These are phyloP conservation scores for Linnemannia schmuckeri DNA, from an alignment of 192 early-diverging fungal genomes.

Conservation along the genomic window DNA sequence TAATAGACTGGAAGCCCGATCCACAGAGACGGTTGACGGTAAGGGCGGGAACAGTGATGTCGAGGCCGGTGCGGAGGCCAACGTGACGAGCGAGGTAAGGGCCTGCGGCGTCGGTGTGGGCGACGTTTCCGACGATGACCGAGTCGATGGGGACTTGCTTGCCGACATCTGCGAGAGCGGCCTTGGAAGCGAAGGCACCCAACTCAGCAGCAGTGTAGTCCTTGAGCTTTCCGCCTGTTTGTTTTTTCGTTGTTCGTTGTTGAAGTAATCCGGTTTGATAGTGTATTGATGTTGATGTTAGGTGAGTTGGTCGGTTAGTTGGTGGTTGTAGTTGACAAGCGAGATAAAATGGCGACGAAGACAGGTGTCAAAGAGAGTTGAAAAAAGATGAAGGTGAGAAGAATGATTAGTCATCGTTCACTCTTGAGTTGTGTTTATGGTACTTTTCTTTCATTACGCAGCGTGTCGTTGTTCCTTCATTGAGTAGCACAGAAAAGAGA, in stretches of 20 bases:
- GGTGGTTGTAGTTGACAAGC: no score
- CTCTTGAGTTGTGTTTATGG: neutral
- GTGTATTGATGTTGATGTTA: neutral
- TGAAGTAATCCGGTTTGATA: neutral
- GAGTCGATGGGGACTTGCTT: conserved; percentile 80
- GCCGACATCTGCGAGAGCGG: conserved; percentile 85
- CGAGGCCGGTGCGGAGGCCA: conserved; percentile 88
- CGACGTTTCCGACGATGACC: conserved; percentile 96
- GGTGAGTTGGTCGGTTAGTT: neutral
- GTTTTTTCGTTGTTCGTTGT: neutral
- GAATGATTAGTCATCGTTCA: conserved; percentile 32
- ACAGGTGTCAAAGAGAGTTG: neutral
- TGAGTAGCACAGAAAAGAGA: neutral
- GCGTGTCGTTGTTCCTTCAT: neutral
- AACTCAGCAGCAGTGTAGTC: conserved; percentile 85
- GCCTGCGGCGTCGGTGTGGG: conserved; percentile 85
- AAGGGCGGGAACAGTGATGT: conserved; percentile 86
- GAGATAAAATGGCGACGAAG: neutral
- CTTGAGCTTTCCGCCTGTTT: conserved; percentile 84
- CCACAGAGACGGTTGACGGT: conserved; percentile 98
- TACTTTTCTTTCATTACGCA: neutral
- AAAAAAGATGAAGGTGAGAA: neutral
- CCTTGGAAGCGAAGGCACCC: conserved; percentile 93
- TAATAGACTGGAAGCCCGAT: conserved; percentile 95
- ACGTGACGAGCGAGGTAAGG: conserved; percentile 95